phyloP scores from a whole-genome alignment of 768 basidiomycete species.

The Pholiota conissans region DNA sequence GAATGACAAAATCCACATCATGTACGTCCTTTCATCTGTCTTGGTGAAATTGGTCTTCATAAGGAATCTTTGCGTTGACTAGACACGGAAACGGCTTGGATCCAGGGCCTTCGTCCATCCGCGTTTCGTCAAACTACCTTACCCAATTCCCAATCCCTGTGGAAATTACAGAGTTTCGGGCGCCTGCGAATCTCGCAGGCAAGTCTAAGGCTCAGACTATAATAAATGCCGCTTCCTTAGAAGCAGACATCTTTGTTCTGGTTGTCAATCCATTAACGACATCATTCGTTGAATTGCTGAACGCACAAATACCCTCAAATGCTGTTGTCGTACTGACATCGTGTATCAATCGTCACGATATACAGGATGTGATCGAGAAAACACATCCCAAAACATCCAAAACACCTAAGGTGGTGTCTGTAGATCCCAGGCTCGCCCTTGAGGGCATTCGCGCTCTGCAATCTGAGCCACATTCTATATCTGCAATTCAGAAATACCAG shows the following conservation, averaged over 20 bases:
- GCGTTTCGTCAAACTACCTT: slow-evolving; percentile 51
- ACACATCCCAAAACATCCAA: neutral
- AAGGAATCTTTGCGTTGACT: slow-evolving; percentile 22
- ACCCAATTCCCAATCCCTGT: slow-evolving; percentile 53
- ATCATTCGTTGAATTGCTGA: slow-evolving; percentile 39
- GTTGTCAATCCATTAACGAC: slow-evolving; percentile 62
- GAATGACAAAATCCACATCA: slow-evolving; percentile 33
- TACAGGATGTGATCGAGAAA: slow-evolving; percentile 17
- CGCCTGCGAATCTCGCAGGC: slow-evolving; percentile 11
- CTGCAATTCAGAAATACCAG: slow-evolving; percentile 64
- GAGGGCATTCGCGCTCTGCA: slow-evolving; percentile 50
- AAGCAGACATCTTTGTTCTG: slow-evolving; percentile 64
- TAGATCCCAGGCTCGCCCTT: slow-evolving; percentile 62
- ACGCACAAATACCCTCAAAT: slow-evolving; percentile 35
- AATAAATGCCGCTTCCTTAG: slow-evolving; percentile 29
- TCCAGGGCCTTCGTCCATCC: slow-evolving; percentile 22
- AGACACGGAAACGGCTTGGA: slow-evolving; percentile 24
- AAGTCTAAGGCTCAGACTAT: slow-evolving; percentile 17
- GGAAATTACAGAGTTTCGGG: slow-evolving; percentile 44
- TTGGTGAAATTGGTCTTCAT: neutral
- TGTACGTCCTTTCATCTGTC: slow-evolving; percentile 34
- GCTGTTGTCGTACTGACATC: slow-evolving; percentile 41
- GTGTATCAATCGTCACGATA: slow-evolving; percentile 9
- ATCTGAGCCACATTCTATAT: slow-evolving; percentile 41
- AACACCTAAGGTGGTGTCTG: slow-evolving; percentile 36